phyloP scores from a whole-genome alignment of 2,329 filamentous ascomycete species.

The Penicillium hesseltinei region DNA sequence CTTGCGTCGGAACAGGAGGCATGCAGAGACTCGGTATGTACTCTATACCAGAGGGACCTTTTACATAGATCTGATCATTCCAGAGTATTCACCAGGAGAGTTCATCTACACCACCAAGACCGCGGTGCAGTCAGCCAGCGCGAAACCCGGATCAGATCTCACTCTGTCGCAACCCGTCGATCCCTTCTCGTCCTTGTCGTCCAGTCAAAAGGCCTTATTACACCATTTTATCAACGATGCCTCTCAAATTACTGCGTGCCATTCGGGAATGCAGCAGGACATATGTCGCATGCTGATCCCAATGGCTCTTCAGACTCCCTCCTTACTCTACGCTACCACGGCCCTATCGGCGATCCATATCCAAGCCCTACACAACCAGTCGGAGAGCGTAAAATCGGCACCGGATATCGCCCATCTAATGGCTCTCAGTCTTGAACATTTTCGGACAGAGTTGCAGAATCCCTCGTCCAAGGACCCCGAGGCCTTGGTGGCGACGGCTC shows the following conservation, averaged over 20 bases:
- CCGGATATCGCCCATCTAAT: constrained; percentile 41
- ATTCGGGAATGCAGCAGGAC: constrained; percentile 42
- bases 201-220: constrained; percentile 38
- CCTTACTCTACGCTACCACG: constrained; percentile 44
- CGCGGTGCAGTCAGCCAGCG: constrained; percentile 13
- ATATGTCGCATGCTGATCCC: constrained; percentile 46
- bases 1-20: constrained; percentile 33
- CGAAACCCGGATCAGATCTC: constrained; percentile 18
- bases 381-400: constrained; percentile 38
- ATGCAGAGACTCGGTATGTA: constrained; percentile 39
- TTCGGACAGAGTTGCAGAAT: constrained; percentile 41
- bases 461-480: constrained; percentile 32
- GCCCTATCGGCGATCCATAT: constrained; percentile 46
- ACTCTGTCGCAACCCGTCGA: constrained; percentile 33
- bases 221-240: constrained; percentile 45
- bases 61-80: neutral
- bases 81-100: constrained; percentile 42
- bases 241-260: constrained; percentile 43
- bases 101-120: constrained; percentile 40
- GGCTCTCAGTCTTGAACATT: constrained; percentile 42
- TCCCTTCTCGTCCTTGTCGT: constrained; percentile 38
- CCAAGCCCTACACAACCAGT: constrained; percentile 36
- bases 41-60: neutral
- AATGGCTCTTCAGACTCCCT: constrained; percentile 45
- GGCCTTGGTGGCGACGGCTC: constrained; percentile 42